Base-by-base conservation (phyloP, 805 yeast genomes). In the Kazachstania viticola region DNA sequence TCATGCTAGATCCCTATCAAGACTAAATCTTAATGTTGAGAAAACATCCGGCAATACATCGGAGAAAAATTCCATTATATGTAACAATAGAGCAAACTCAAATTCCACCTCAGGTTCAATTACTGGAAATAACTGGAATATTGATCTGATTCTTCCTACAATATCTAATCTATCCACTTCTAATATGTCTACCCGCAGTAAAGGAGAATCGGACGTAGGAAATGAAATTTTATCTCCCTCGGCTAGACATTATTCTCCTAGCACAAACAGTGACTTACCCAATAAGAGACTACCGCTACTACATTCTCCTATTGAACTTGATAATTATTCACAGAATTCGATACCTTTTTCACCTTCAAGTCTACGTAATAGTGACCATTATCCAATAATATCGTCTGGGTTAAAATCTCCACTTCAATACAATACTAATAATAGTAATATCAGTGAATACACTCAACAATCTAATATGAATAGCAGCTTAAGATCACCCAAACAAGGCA, bases 401-500 rank as follows among this genome's bases (percentile, higher is more conserved):
- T n/a, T n/a, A n/a, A n/a, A n/a, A n/a, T n/a, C n/a, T n/a, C n/a
- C n/a, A n/a, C n/a, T n/a, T n/a, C n/a, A n/a, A n/a, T n/a, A n/a
- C n/a, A n/a, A n/a, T n/a, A n/a, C n/a, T n/a, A n/a, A n/a, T n/a
- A n/a, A n/a, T n/a, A n/a, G n/a, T n/a, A n/a, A n/a, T n/a, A n/a
- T n/a, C n/a, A n/a, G n/a, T n/a, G n/a, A n/a, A n/a, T n/a, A n/a
- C n/a, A n/a, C n/a, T n/a, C n/a, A n/a, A n/a, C n/a, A n/a, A n/a
- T n/a, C n/a, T n/a, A 19, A 19, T 19, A 8, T 19, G 11, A 19
- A 8, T 7, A 19, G 35, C 21, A 36, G 24, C 18, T 32, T 33
- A 17, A 33, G 36, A 17, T 46, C 48, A 6, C 41, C 46, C 28
- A 40, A 32, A 23, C 39, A 44, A 14, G 29, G 34, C 4, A 39